phyloP scores from a whole-genome alignment of 179 eudicot genomes.

The Amaranthus tricolor region DNA sequence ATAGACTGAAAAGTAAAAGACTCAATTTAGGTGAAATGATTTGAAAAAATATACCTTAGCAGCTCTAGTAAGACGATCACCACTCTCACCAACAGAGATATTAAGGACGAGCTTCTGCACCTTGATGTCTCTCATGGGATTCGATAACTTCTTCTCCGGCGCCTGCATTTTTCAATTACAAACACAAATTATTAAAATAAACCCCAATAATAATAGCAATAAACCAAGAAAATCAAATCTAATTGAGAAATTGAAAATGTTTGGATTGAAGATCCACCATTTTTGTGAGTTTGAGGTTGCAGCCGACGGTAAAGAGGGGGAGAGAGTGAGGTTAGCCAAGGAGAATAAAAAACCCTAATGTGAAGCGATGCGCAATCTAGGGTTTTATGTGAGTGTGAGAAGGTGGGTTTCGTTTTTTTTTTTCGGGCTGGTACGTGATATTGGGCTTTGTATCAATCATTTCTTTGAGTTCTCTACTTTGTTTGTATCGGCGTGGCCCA shows the following conservation, averaged over 20 bases:
- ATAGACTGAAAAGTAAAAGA: not conserved
- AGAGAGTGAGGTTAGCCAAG: not conserved
- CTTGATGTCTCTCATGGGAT: conserved; percentile 64
- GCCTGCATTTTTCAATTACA: conserved; percentile 29
- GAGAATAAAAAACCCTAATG: conserved; percentile 7
- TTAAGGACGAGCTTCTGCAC: conserved; percentile 58
- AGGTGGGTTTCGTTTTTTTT: too few relatives aligned
- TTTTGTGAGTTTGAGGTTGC: not conserved
- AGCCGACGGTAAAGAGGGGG: not conserved
- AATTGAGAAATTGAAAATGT: not conserved
- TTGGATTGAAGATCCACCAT: not conserved
- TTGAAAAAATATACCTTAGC: conserved; percentile 30
- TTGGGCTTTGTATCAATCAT: too few relatives aligned
- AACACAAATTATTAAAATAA: not conserved
- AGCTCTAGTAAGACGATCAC: conserved; percentile 59
- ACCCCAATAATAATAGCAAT: too few relatives aligned
- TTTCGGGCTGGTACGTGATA: too few relatives aligned
- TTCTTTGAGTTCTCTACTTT: too few relatives aligned
- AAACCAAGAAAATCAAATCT: not conserved
- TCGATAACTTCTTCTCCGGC: conserved; percentile 48
- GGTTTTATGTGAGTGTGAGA: not conserved
- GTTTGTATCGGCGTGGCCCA: too few relatives aligned
- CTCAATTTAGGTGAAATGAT: too few relatives aligned
- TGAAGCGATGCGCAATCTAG: not conserved
- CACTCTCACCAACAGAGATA: conserved; percentile 58